phyloP scores from a whole-genome alignment of 768 basidiomycete genomes.

The Amanita rubescens region DNA sequence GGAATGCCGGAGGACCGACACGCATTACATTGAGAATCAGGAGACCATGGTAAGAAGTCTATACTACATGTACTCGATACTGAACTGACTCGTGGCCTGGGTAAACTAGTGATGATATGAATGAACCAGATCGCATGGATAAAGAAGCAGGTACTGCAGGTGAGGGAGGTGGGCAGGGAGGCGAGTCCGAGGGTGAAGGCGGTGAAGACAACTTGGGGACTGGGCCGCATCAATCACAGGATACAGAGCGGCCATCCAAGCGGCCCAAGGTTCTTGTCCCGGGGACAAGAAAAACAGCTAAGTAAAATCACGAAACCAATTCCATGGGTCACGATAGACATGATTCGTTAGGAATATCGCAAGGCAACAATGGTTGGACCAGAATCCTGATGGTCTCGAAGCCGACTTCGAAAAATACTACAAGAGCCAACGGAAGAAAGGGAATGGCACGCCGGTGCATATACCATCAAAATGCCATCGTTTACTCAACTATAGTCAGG shows the following conservation, averaged over 20 bases:
- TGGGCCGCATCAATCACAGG: not conserved
- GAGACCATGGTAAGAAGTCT: not conserved
- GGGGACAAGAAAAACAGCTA: not conserved
- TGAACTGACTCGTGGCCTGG: not conserved
- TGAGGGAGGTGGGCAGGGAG: not conserved
- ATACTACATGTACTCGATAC: not conserved
- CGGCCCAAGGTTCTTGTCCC: not conserved
- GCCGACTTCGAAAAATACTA: not conserved
- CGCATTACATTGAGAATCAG: not conserved
- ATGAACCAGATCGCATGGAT: not conserved
- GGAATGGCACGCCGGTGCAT: too few relatives aligned
- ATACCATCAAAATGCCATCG: too few relatives aligned
- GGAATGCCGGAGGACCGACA: not conserved
- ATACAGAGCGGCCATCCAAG: not conserved
- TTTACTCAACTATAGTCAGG: too few relatives aligned
- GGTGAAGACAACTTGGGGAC: not conserved
- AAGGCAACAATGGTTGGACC: not conserved
- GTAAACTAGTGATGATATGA: not conserved
- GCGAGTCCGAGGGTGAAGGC: not conserved
- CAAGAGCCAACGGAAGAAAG: not conserved
- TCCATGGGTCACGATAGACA: not conserved
- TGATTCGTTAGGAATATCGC: not conserved
- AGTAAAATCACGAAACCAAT: not conserved
- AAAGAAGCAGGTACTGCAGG: not conserved
- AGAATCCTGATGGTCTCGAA: not conserved